These are phyloP conservation scores for Seiridium cupressi DNA, from an alignment of 2,329 filamentous ascomycete species.

Conservation along the genomic window DNA sequence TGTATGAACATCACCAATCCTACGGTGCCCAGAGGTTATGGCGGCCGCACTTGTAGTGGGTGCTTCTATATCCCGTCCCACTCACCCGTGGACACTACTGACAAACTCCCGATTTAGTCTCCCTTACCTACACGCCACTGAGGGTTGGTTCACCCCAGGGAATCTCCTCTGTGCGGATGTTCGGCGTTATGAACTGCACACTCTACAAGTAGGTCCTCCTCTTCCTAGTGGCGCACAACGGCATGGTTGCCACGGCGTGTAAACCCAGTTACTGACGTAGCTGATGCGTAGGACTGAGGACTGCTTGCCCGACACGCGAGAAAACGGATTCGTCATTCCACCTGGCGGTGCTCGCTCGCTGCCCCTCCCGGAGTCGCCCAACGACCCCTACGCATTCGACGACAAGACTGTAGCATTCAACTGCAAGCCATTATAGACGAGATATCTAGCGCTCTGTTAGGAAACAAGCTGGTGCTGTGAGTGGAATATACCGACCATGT, in stretches of 20 bases:
- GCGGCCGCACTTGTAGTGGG: constrained; percentile 5
- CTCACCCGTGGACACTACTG: too few species aligned
- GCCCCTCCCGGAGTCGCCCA: not conserved
- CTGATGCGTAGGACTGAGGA: not conserved
- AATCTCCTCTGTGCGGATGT: constrained; percentile 8
- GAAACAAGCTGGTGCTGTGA: too few species aligned
- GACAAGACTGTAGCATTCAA: constrained; percentile 9
- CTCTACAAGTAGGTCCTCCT: constrained; percentile 10
- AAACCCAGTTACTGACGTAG: too few species aligned
- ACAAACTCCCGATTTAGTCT: not conserved
- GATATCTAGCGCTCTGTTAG: too few species aligned
- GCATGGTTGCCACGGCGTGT: too few species aligned
- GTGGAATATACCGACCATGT: too few species aligned
- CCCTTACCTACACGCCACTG: constrained; percentile 2
- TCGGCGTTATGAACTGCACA: constrained; percentile 8
- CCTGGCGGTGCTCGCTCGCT: not conserved
- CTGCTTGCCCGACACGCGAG: constrained; percentile 6
- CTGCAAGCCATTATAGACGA: not conserved
- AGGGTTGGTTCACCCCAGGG: constrained; percentile 8
- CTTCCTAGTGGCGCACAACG: too few species aligned
- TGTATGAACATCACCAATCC: constrained; percentile 6
- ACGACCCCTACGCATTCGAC: constrained; percentile 2
- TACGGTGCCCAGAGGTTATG: not conserved
- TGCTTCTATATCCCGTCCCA: not conserved
- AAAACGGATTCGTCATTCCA: constrained; percentile 2